Evolutionary conservation across 768 basidiomycete species (phyloP), one percentile per base, ranked within the genome.

Genomic region (Pisolithus tinctorius): DNA sequence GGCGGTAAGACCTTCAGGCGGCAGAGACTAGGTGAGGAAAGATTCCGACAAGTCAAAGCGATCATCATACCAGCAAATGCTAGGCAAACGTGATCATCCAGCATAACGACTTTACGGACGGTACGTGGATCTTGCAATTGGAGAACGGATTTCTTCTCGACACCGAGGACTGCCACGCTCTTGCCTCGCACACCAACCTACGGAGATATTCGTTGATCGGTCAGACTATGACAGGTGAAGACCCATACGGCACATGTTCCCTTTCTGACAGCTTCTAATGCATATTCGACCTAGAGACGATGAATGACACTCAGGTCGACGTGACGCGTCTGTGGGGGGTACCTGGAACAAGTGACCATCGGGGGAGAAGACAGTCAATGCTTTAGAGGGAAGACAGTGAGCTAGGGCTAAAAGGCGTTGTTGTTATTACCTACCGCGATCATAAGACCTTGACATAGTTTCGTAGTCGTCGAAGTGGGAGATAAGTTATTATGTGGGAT

Each of bases 281-380:
- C 96, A 69, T 99, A 99, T 73, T 99, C 96, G 59, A 99, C 96
- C 93, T 98, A 70, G 45, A 53, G 54, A 63, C 55, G 55, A 62
- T 47, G 41, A 43, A 46, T 55, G 47, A 53, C 55, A 55, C 52
- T 45, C 40, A 36, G 46, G 55, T 55, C 31, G 30, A 41, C 45
- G 47, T 51, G 62, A 61, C 67, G 68, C 68, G 69, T 58, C 57
- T 36, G 47, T 29, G 43, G 27, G 52, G 40, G 71, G 55, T 58
- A 91, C 93, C 80, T 97, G 93, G 79, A 97, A 96, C 60, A 99
- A 76, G 75, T 99, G 96, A 16, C 96, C 96, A 75, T 98, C 96
- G 53, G 95, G 95, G 40, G 93, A 96, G 78, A 96, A 95, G 65
- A 95, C 93, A 57, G 95, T 98, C 57, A 98, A 84, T 44, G 94